Percentiles rank a stretch among this genome's conserved stretches.
Conservation (phyloP, 2,329 filamentous ascomycete species). For the Xylariaceae sp. region DNA sequence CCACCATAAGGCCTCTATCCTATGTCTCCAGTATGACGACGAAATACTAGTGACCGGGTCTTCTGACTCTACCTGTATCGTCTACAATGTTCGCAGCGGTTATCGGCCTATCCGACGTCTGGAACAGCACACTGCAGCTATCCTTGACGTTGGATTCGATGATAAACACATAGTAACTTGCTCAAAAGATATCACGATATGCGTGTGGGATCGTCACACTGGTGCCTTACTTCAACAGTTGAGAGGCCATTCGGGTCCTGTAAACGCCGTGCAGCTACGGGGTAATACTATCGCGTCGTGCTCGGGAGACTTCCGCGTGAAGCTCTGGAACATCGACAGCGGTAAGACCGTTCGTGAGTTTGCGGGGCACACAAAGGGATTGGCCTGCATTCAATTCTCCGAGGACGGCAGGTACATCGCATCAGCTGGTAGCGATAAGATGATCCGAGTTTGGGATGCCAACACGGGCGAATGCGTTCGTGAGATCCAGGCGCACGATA, state of each 20-base stretch:
- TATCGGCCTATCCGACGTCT: constrained; percentile 80
- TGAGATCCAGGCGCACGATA: constrained; percentile 76
- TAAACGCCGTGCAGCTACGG: constrained; percentile 93
- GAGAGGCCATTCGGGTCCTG: constrained; percentile 81
- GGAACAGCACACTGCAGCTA: constrained; percentile 74
- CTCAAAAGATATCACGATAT: constrained; percentile 92
- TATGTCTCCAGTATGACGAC: constrained; percentile 93
- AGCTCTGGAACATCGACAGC: constrained; percentile 91
- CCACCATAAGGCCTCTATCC: constrained; percentile 86
- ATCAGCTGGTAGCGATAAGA: constrained; percentile 90
- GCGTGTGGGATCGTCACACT: constrained; percentile 85
- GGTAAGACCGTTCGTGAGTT: constrained; percentile 90
- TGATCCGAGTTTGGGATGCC: constrained; percentile 94
- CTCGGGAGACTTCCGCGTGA: constrained; percentile 87
- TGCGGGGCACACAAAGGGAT: constrained; percentile 80
- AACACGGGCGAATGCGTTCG: constrained; percentile 80
- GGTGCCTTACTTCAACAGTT: constrained; percentile 73
- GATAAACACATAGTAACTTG: constrained; percentile 91
- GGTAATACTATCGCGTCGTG: constrained; percentile 91
- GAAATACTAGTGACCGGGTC: constrained; percentile 92
- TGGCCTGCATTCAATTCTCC: constrained; percentile 93
- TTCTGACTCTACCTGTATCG: constrained; percentile 84
- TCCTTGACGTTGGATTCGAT: constrained; percentile 92
- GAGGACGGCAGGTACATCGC: constrained; percentile 92
- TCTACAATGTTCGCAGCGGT: constrained; percentile 77